Evolutionary conservation across 805 yeast species (phyloP).

Genomic region (Sugiyamaella marilandica): DNA sequence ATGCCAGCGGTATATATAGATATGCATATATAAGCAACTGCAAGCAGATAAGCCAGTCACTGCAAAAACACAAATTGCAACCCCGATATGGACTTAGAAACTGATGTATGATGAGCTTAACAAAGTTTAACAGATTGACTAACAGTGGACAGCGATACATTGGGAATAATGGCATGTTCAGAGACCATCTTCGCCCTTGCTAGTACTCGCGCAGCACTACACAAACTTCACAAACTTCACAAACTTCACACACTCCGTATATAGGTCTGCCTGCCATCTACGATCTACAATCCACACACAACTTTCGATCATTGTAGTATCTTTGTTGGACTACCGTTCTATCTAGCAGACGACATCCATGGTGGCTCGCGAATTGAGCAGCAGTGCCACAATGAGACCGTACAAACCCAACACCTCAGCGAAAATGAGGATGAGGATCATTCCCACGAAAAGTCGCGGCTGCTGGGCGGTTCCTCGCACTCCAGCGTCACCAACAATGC

Average conservation of each 20-base stretch:
- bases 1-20: too few species aligned
- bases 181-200: too few species aligned
- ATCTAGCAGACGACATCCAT: conserved; percentile 79
- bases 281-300: not conserved
- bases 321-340: conserved; percentile 1
- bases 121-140: too few species aligned
- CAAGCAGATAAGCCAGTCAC: not conserved
- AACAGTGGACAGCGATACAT: too few species aligned
- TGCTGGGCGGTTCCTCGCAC: conserved; percentile 98
- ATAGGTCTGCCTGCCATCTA: too few species aligned
- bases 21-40: too few species aligned
- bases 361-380: conserved; percentile 95
- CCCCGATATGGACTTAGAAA: too few species aligned
- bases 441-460: conserved; percentile 93
- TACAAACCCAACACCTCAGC: conserved; percentile 97
- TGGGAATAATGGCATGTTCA: too few species aligned
- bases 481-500: conserved; percentile 99
- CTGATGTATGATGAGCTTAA: too few species aligned
- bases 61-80: not conserved
- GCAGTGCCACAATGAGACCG: conserved; percentile 96
- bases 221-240: too few species aligned
- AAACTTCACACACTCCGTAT: too few species aligned
- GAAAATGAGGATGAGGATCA: conserved; percentile 81
- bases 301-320: conserved; percentile 5
- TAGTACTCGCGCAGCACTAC: too few species aligned